Conservation (phyloP, 202 grass and related monocot genomes). For the Panicum hallii region DNA sequence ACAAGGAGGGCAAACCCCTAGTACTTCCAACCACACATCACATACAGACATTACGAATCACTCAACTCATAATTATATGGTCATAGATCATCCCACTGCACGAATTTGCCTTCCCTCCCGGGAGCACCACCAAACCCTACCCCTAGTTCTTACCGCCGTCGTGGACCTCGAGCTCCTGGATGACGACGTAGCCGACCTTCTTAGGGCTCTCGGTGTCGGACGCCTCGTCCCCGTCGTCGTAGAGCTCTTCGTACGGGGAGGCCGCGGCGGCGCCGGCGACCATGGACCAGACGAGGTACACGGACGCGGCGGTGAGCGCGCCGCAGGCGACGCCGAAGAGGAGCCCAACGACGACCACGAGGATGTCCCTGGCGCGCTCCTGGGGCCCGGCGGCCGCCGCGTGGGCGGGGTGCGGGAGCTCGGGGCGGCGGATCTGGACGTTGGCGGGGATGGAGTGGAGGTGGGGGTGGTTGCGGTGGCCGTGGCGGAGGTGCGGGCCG, state of each 20-base stretch:
- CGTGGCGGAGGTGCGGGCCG: slow-evolving; percentile 28
- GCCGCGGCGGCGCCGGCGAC: slow-evolving; percentile 45
- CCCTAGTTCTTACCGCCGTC: slow-evolving; percentile 71
- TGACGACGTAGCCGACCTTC: slow-evolving; percentile 71
- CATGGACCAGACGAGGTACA: slow-evolving; percentile 72
- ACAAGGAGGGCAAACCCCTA: slow-evolving; percentile 38
- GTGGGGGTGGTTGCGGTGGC: slow-evolving; percentile 25
- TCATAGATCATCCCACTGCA: not conserved
- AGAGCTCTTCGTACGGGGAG: slow-evolving; percentile 53
- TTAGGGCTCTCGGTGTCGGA: slow-evolving; percentile 63
- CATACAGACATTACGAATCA: slow-evolving; percentile 22
- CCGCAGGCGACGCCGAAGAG: slow-evolving; percentile 80
- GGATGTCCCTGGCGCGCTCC: slow-evolving; percentile 65
- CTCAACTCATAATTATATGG: not conserved
- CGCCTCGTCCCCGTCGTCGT: slow-evolving; percentile 55
- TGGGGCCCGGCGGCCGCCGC: slow-evolving; percentile 45
- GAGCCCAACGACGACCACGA: slow-evolving; percentile 65
- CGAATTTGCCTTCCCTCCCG: not conserved
- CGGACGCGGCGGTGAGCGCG: slow-evolving; percentile 68
- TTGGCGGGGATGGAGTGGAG: slow-evolving; percentile 56
- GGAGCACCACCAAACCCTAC: slow-evolving; percentile 40
- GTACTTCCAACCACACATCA: slow-evolving; percentile 23
- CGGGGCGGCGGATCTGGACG: slow-evolving; percentile 49
- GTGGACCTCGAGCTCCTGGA: slow-evolving; percentile 53
- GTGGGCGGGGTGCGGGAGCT: slow-evolving; percentile 43